These are phyloP conservation scores for Acer yangbiense DNA, from an alignment of 345 rosid genomes.

Conservation along the genomic window DNA sequence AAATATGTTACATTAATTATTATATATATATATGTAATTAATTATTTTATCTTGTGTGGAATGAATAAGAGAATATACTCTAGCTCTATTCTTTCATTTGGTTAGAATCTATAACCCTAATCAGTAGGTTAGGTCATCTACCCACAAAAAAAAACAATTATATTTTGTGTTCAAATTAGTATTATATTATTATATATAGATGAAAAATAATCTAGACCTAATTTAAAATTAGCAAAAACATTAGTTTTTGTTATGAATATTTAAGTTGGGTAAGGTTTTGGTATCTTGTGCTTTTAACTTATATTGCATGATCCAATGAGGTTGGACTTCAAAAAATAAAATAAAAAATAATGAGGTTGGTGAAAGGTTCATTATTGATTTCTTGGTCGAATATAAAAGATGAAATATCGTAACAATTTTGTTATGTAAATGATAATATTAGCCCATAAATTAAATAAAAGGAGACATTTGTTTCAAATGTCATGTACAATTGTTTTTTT, in stretches of 20 bases:
- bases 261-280: conserved; percentile 1
- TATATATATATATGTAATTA: too few relatives aligned
- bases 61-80: neutral
- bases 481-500: too few relatives aligned
- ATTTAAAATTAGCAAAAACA: too few relatives aligned
- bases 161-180: too few relatives aligned
- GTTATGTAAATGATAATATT: too few relatives aligned
- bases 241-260: neutral
- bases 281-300: neutral
- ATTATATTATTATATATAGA: neutral
- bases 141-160: neutral
- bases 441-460: too few relatives aligned
- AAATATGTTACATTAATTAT: neutral
- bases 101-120: neutral
- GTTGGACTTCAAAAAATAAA: too few relatives aligned
- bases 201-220: neutral
- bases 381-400: too few relatives aligned
- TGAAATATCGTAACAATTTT: too few relatives aligned
- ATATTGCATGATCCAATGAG: neutral
- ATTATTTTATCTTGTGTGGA: neutral
- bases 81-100: neutral
- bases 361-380: neutral
- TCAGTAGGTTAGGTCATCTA: neutral
- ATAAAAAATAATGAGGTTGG: neutral
- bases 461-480: too few relatives aligned